These are phyloP conservation scores for Cochlearia excelsa DNA, from an alignment of 345 rosid species.

Conservation along the genomic window DNA sequence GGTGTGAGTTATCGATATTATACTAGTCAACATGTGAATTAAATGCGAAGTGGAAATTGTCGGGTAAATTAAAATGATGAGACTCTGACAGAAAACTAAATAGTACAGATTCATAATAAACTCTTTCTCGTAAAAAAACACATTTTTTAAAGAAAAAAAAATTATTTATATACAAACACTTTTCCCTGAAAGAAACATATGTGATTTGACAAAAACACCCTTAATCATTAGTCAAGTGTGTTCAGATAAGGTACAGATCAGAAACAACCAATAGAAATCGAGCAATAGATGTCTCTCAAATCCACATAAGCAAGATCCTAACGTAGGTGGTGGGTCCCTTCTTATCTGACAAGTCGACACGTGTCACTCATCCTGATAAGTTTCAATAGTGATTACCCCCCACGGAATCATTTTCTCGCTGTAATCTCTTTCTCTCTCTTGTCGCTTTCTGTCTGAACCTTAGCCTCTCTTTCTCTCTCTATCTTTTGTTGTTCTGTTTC, in stretches of 20 bases:
- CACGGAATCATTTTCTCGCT: conserved; percentile 32
- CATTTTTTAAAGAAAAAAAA: too few species aligned
- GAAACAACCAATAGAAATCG: conserved; percentile 33
- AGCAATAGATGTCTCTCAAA: conserved; percentile 37
- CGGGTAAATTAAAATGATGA: too few species aligned
- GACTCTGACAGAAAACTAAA: too few species aligned
- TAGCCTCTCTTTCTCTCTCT: conserved; percentile 19
- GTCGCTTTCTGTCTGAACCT: conserved; percentile 37
- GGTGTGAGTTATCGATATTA: too few species aligned
- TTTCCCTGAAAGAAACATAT: neutral
- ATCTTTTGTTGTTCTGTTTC: conserved; percentile 13
- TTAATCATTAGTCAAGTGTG: conserved; percentile 31
- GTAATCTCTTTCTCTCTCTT: conserved; percentile 20
- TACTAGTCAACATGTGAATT: too few species aligned
- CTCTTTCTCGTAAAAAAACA: too few species aligned
- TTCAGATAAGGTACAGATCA: conserved; percentile 38
- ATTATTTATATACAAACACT: neutral
- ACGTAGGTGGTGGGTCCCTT: conserved; percentile 16
- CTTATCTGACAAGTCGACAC: conserved; percentile 18
- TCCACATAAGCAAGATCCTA: conserved; percentile 9
- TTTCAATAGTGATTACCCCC: conserved; percentile 26
- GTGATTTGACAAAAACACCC: conserved; percentile 33
- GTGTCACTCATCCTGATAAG: conserved; percentile 22
- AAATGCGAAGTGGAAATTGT: too few species aligned
- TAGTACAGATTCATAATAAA: too few species aligned